These are phyloP conservation scores for Kuraishia capsulata DNA, from an alignment of 805 yeast genomes.

Conservation along the genomic window DNA sequence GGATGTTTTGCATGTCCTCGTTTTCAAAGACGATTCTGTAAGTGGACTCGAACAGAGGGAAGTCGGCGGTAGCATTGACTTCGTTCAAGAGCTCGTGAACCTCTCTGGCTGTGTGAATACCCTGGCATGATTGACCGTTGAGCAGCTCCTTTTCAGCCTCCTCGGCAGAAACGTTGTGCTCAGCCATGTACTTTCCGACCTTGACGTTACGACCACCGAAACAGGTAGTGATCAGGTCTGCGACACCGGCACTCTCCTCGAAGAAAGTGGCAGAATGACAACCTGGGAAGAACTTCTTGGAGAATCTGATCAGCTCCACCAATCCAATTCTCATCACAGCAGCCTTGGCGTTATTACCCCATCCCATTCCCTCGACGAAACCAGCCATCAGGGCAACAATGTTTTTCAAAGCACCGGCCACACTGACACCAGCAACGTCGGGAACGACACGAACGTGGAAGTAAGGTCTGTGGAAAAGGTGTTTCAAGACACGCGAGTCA, in stretches of 20 bases:
- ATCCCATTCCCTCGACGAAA: slow-evolving; percentile 92
- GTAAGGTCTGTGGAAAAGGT: slow-evolving; percentile 92
- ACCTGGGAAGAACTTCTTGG: slow-evolving; percentile 70
- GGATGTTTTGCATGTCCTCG: slow-evolving; percentile 1
- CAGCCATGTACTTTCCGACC: slow-evolving; percentile 82
- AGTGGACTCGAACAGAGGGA: slow-evolving; percentile 75
- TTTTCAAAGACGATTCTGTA: slow-evolving; percentile 69
- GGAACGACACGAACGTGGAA: slow-evolving; percentile 91
- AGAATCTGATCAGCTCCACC: slow-evolving; percentile 82
- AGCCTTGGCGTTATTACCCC: slow-evolving; percentile 99
- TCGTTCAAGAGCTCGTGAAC: slow-evolving; percentile 73
- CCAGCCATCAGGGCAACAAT: slow-evolving; percentile 96
- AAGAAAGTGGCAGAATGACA: slow-evolving; percentile 76
- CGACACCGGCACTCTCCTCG: slow-evolving; percentile 94
- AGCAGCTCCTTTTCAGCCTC: slow-evolving; percentile 80
- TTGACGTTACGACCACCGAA: slow-evolving; percentile 95
- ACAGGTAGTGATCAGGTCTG: slow-evolving; percentile 96
- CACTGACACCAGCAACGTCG: slow-evolving; percentile 93
- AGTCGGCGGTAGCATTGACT: slow-evolving; percentile 48
- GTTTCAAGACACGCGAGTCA: slow-evolving; percentile 63
- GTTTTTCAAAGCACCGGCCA: slow-evolving; percentile 96
- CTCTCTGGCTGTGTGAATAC: slow-evolving; percentile 83
- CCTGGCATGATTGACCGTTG: slow-evolving; percentile 97
- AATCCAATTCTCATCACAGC: slow-evolving; percentile 96
- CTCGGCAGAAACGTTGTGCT: slow-evolving; percentile 64